Evolutionary conservation across 495 filamentous ascomycete species (phyloP).

Genomic region (Aspergillus campestris): DNA sequence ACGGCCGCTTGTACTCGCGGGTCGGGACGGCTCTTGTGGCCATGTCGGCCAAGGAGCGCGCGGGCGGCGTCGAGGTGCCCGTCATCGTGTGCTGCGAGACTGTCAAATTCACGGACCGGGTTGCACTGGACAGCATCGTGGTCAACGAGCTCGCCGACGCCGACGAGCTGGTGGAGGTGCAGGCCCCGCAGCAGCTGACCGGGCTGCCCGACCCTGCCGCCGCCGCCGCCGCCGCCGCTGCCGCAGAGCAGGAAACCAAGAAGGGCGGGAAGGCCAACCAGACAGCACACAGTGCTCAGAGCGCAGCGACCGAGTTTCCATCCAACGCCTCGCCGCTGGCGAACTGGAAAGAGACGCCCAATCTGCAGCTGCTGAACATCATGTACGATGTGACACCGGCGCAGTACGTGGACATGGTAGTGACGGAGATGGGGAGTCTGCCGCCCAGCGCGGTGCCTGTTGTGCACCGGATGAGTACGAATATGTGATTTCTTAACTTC

Average conservation of each 20-base stretch:
- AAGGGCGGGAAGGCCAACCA: slow-evolving; percentile 29
- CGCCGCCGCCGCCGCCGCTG: slow-evolving; percentile 10
- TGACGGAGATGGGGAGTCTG: slow-evolving; percentile 84
- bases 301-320: slow-evolving; percentile 9
- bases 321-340: slow-evolving; percentile 30
- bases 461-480: slow-evolving; percentile 43
- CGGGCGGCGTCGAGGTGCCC: slow-evolving; percentile 51
- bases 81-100: slow-evolving; percentile 91
- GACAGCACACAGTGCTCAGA: slow-evolving; percentile 15
- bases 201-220: slow-evolving; percentile 25
- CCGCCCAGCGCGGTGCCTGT: slow-evolving; percentile 72
- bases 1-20: slow-evolving; percentile 78
- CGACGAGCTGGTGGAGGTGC: slow-evolving; percentile 47
- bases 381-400: slow-evolving; percentile 94
- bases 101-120: slow-evolving; percentile 89
- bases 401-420: slow-evolving; percentile 76
- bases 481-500: slow-evolving; percentile 19
- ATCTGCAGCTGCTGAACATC: slow-evolving; percentile 68
- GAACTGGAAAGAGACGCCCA: slow-evolving; percentile 53
- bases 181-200: slow-evolving; percentile 29
- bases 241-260: slow-evolving; percentile 22
- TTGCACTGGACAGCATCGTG: slow-evolving; percentile 84
- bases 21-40: slow-evolving; percentile 83
- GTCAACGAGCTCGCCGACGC: slow-evolving; percentile 79
- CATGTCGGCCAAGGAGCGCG: slow-evolving; percentile 68